phyloP scores from a whole-genome alignment of 805 yeast species.

The Metschnikowia henanensis region DNA sequence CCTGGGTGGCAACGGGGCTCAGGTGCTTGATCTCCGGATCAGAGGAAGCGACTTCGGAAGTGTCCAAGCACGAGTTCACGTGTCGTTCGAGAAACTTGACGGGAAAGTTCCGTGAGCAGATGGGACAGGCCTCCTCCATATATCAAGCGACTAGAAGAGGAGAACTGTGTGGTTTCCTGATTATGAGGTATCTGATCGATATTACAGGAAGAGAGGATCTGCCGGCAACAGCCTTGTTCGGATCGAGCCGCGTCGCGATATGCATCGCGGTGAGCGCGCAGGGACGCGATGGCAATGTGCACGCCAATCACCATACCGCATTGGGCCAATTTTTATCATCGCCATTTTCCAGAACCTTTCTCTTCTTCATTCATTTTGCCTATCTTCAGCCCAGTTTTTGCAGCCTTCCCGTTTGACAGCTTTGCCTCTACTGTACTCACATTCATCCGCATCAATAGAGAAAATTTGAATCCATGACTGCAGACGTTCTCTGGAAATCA shows the following conservation, averaged over 20 bases:
- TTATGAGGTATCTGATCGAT: too few species aligned
- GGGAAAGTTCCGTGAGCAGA: constrained; percentile 30
- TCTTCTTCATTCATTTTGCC: not conserved
- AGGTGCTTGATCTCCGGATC: constrained; percentile 1
- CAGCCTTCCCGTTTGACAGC: too few species aligned
- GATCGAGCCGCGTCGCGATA: constrained; percentile 1
- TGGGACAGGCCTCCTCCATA: constrained; percentile 31
- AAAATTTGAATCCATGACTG: constrained; percentile 13
- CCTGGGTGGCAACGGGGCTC: constrained; percentile 9
- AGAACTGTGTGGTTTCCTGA: too few species aligned
- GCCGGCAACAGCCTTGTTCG: not conserved
- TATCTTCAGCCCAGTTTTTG: not conserved
- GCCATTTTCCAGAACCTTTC: not conserved
- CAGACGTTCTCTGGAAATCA: constrained; percentile 16
- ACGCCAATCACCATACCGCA: constrained; percentile 8
- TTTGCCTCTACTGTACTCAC: not conserved
- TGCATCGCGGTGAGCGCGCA: constrained; percentile 4
- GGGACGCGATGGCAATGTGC: constrained; percentile 1
- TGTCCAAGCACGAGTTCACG: constrained; percentile 42
- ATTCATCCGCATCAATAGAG: not conserved
- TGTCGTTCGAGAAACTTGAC: constrained; percentile 34
- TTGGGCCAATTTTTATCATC: constrained; percentile 4
- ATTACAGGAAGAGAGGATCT: not conserved
- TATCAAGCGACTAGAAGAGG: not conserved
- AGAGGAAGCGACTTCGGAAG: constrained; percentile 19